These are phyloP conservation scores for Solanum habrochaites DNA, from an alignment of 257 asterid species.

Conservation along the genomic window DNA sequence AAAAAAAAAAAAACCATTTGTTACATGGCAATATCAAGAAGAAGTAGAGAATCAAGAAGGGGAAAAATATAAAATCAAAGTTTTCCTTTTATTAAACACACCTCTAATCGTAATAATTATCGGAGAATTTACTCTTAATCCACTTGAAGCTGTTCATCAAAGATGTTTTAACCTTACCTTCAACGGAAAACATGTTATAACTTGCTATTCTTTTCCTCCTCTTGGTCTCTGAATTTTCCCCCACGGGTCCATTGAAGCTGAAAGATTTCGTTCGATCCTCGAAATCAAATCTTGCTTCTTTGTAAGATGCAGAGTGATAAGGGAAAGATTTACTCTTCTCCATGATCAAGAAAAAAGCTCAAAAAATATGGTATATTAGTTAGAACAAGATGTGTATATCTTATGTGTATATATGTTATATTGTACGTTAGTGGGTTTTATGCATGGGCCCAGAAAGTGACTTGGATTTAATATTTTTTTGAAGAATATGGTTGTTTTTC, in stretches of 20 bases:
- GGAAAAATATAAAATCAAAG: not conserved
- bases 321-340: slow-evolving; percentile 72
- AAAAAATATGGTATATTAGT: not conserved
- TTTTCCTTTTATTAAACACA: not conserved
- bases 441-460: slow-evolving; percentile 60
- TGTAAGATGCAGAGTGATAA: slow-evolving; percentile 57
- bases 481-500: not conserved
- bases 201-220: slow-evolving; percentile 78
- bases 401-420: not conserved
- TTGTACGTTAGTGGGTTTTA: slow-evolving; percentile 36
- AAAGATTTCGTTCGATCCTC: slow-evolving; percentile 63
- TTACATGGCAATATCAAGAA: not conserved
- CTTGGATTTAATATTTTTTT: slow-evolving; percentile 13
- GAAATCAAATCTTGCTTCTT: slow-evolving; percentile 57
- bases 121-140: slow-evolving; percentile 71
- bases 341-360: slow-evolving; percentile 16
- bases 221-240: slow-evolving; percentile 57
- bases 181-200: slow-evolving; percentile 64
- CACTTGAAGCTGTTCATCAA: slow-evolving; percentile 81
- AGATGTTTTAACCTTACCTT: slow-evolving; percentile 80
- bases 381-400: slow-evolving; percentile 8
- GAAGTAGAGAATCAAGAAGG: not conserved
- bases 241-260: slow-evolving; percentile 82
- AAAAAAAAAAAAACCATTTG: not conserved
- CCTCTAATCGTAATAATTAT: slow-evolving; percentile 21